Evolutionary conservation across 306 rosid genomes (phyloP).

Genomic region (Quercus mongolica): DNA sequence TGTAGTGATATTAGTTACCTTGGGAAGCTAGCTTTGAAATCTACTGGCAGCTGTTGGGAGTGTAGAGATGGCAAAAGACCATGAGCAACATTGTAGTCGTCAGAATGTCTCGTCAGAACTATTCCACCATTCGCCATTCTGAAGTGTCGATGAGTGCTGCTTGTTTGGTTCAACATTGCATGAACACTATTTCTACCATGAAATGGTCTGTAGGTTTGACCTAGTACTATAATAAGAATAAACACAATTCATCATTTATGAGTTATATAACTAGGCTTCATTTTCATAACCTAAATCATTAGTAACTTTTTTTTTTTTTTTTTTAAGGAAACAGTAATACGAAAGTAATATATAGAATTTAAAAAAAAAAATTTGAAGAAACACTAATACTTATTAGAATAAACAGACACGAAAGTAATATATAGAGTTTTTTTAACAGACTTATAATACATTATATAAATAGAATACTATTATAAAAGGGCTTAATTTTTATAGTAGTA

Average conservation of each 20-base stretch:
- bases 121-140: slow-evolving; percentile 61
- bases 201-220: slow-evolving; percentile 24
- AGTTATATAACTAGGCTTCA: background rate
- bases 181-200: slow-evolving; percentile 19
- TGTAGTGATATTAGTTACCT: slow-evolving; percentile 25
- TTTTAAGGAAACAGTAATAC: no score
- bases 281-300: no score
- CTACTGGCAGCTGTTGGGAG: slow-evolving; percentile 23
- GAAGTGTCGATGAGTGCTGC: slow-evolving; percentile 37
- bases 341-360: no score
- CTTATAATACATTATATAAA: no score
- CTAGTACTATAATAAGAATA: slow-evolving; percentile 24
- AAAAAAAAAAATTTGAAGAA: no score
- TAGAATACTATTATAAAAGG: no score
- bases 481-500: no score
- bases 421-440: no score
- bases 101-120: slow-evolving; percentile 31
- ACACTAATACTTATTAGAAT: no score
- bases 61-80: slow-evolving; percentile 23
- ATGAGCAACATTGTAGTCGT: slow-evolving; percentile 16
- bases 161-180: slow-evolving; percentile 17
- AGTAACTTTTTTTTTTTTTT: no score
- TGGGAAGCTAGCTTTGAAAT: slow-evolving; percentile 25
- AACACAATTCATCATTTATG: background rate
- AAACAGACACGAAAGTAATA: no score